Base-by-base conservation (phyloP, 176 grass and related monocot genomes). In the Thalia dealbata region DNA sequence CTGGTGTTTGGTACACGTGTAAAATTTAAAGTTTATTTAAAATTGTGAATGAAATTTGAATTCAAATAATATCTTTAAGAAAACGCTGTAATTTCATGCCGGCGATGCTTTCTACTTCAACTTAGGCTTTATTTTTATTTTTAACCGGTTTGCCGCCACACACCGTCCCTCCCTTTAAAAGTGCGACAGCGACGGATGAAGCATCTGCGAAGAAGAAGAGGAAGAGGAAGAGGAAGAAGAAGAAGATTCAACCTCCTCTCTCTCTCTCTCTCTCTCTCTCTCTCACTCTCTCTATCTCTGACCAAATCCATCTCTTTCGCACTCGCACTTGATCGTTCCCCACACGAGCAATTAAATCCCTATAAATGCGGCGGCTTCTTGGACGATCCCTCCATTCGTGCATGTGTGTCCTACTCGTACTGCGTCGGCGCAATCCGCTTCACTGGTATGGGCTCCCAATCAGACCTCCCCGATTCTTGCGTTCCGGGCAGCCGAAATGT, bases 91-190 rank as follows among this genome's bases (percentile, higher is more conserved):
- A 38, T 38, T 38, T 38, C 32, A 38, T 38, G 32, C 32, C 32
- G 32, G 32, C 4, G 32, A 38, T 38, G 32, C 32, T 38, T 38
- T 38, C 4, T 38, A 38, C n/a, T 38, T 38, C 32, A 38, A 38
- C 4, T 38, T 38, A 38, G 32, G 32, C 4, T 38, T 38, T 38
- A 38, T 7, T 48, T 28, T 63, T 30, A 28, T 29, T 63, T 63
- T 63, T 63, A 63, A 63, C 61, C 61, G 9, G 23, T 63, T 63
- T 63, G 26, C 61, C 61, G 61, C 61, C 61, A 6, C 61, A 13
- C 61, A 14, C 4, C 23, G 19, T 28, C 13, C 61, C 24, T 14
- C 13, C 29, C 12, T 28, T 10, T 14, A 7, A 7, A 58, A 19
- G 1, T 15, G 61, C 61, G 61, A 28, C 23, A 28, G 25, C 24